Base-by-base conservation (phyloP, 768 basidiomycete species). In the Tulasnella sp. region DNA sequence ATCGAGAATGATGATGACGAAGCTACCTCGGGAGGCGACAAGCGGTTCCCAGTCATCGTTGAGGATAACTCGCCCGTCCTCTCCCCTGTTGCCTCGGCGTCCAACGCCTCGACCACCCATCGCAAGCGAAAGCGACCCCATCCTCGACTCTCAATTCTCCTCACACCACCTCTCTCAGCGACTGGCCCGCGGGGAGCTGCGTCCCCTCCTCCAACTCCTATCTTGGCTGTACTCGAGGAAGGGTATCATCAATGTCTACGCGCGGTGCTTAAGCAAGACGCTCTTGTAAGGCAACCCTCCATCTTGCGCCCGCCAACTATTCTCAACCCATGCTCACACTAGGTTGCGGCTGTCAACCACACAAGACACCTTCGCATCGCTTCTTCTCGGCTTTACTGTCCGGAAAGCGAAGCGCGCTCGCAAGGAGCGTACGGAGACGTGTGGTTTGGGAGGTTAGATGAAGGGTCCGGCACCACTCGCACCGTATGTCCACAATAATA, bases 211-310 rank as follows among this genome's bases (percentile, higher is more conserved):
- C 31, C 60, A 31, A 28, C 60, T 64, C 60, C 60, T 2, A 64
- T 64, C 31, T 64, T 64, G 60, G 60, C 60, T 34, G 60, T 64
- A 18, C 60, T 64, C 60, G 60, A 64, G 60, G 60, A 64, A 64
- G 60, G 28, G n/a, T 64, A 64, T 34, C n/a, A 64, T n/a, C 12
- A 34, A 14, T 64, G 60, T 64, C 60, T 64, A 4, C 60, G 60
- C 31, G 60, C 60, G 16, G 60, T 64, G 60, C 31, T 64, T 18
- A 64, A 34, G 28, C 60, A 64, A 64, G 60, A 64, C 60, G 60
- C 60, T 31, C 60, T 64, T 64, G 60, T 64, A 31, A 28, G 60
- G 14, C 60, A 34, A 8, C 28, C 60, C n/a, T 16, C 3, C n/a
- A 28, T 31, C n/a, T 64, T 11, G 60, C 60, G 31, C 31, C 28